Evolutionary conservation across 1,284 basidiomycete species (phyloP).

Genomic region (Boletus subluridellus): DNA sequence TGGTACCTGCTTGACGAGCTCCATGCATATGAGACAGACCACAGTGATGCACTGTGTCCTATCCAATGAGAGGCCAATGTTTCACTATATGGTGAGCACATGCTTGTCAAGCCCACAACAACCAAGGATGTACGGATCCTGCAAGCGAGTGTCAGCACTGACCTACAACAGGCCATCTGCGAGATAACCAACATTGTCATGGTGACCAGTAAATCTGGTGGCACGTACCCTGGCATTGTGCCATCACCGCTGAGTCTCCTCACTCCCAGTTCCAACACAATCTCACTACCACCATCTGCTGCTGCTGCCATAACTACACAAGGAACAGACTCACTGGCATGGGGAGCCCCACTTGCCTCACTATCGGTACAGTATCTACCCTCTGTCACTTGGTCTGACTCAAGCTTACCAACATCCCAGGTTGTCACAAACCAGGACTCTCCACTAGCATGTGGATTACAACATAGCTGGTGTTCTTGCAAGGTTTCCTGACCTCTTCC

Average conservation of each 20-base stretch:
- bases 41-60: neutral
- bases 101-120: neutral
- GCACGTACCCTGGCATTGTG: neutral
- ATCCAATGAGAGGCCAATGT: neutral
- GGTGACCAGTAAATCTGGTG: neutral
- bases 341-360: neutral
- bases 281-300: neutral
- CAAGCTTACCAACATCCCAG: neutral
- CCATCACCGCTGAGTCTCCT: neutral
- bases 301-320: neutral
- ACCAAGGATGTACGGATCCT: neutral
- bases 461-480: neutral
- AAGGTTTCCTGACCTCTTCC: neutral
- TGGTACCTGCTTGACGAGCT: neutral
- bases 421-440: neutral
- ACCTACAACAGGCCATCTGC: neutral
- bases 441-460: neutral
- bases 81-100: neutral
- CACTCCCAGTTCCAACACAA: neutral
- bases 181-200: neutral
- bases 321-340: neutral
- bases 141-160: neutral
- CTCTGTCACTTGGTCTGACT: neutral
- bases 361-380: neutral
- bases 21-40: neutral